These are phyloP conservation scores for Microbotryum intermedium DNA, from an alignment of 1,284 basidiomycete species.

Conservation along the genomic window DNA sequence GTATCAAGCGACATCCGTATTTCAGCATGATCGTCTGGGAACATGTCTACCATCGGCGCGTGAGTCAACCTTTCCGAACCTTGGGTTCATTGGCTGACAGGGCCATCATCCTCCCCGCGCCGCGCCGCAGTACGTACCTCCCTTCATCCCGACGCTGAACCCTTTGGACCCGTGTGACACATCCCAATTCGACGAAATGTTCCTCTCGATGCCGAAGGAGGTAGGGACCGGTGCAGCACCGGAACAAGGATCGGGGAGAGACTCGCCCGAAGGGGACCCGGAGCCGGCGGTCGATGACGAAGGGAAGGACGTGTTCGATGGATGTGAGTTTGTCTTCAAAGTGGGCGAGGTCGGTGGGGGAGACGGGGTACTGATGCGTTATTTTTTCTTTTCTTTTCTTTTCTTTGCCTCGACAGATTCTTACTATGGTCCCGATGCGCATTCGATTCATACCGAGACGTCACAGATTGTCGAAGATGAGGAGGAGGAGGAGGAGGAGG, in stretches of 20 bases:
- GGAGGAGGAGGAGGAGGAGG: background rate
- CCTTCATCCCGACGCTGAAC: constrained; percentile 93
- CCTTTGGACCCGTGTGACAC: constrained; percentile 88
- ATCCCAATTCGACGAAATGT: constrained; percentile 94
- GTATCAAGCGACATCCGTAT: constrained; percentile 89
- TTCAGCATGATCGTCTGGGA: constrained; percentile 69
- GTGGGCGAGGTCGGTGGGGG: constrained; percentile 22
- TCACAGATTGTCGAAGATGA: background rate
- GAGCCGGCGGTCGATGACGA: constrained; percentile 43
- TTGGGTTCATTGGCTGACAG: constrained; percentile 49
- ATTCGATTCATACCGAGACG: constrained; percentile 3
- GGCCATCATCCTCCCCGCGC: constrained; percentile 45
- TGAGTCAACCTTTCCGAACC: background rate
- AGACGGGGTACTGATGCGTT: background rate
- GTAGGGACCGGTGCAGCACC: constrained; percentile 11
- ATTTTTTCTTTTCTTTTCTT: background rate
- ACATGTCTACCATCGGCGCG: background rate
- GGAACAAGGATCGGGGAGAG: constrained; percentile 15
- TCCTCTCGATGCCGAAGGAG: constrained; percentile 47
- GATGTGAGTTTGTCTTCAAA: constrained; percentile 28
- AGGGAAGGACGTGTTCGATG: constrained; percentile 31
- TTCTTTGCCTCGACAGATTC: background rate
- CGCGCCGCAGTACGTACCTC: constrained; percentile 89
- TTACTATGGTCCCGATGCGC: constrained; percentile 21
- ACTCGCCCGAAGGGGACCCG: constrained; percentile 47